Evolutionary conservation across 2,329 filamentous ascomycete genomes (phyloP), one percentile per base, ranked within the genome.

Genomic region (Verruconis gallopava): DNA sequence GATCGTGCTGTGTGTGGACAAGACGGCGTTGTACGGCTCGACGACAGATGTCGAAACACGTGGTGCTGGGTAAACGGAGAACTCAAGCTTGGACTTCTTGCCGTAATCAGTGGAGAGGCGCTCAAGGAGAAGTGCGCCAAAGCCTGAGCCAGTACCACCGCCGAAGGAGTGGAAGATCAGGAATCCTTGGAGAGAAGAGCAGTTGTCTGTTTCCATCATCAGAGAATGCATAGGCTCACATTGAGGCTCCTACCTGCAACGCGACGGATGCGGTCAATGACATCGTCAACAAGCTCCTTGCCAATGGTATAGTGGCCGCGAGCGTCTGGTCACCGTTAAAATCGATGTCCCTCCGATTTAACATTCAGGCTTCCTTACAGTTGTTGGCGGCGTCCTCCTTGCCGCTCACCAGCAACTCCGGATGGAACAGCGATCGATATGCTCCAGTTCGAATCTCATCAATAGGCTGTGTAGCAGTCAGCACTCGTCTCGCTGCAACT

Each of bases 321-420:
- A 51, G 79, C 79, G 55, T 82, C 70, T 73, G 46, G 14, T 28
- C 42, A 20, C 6, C 12, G 6, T 44, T 46, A 46, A 6, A 43
- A 19, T 59, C 46, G 58, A 49, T 45, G 30, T n/a, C 19, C 11
- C 14, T n/a, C 17, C 28, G 9, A 11, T 11, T 28, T 28, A n/a
- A n/a, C n/a, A n/a, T n/a, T n/a, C n/a, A n/a, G n/a, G 33, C 15
- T 17, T 14, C 47, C 65, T 41, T 60, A 73, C 70, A 83, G 70
- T 83, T 83, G 68, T 82, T 82, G 65, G 78, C 77, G 45, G 79
- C 78, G 72, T 82, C 79, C 62, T 82, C 79, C 71, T 82, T 82
- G 63, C 78, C 78, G 61, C 73, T 81, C 58, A 82, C 75, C 56
- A 82, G 63, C 52, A 78, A 69, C 67, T 82, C 78, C 36, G 78